Base-by-base conservation (phyloP, 2,329 filamentous ascomycete species). In the Nothopassalora personata region DNA sequence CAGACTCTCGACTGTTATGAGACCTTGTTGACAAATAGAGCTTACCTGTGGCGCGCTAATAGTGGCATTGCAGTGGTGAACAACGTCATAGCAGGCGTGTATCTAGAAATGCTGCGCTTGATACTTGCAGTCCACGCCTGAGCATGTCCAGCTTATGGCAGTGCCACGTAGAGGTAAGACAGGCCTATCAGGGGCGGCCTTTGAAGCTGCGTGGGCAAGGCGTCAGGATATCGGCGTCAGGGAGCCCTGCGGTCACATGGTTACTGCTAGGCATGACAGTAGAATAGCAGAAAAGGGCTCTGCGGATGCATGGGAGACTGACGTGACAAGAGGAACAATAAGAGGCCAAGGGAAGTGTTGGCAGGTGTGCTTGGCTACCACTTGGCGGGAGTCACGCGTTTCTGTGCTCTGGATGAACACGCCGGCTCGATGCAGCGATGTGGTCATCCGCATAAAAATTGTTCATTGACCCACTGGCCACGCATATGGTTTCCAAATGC, bases 401-500 rank as follows among this genome's bases (percentile, higher is more conserved):
- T 10, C 31, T 33, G 31, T 33, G 5, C 31, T 33, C 31, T n/a
- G n/a, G n/a, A n/a, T n/a, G 36, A n/a, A 13, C 36, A n/a, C 15
- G 10, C 9, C 9, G 7, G 27, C 46, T 27, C n/a, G 6, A 48
- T n/a, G 7, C n/a, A 23, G 19, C 11, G 28, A 49, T 31, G 46
- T 49, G 46, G 46, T 49, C 46, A 49, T 19, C 46, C 46, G 50
- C 50, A 39, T 31, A 3, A 39, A 27, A 9, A 36, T 10, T 8
- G 7, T 36, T 53, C 23, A 30, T 18, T 18, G 54, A 51, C 34
- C 55, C 55, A 53, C 48, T 52, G 11, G 28, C 43, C 34, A 57
- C 55, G 55, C 55, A 52, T 31, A 5, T 10, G 31, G 18, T 33
- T 53, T 34, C 55, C 55, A 57, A 53, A 33, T n/a, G 15, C 47